Evolutionary conservation across 768 basidiomycete species (phyloP).

Genomic region (Plicaturopsis crispa): DNA sequence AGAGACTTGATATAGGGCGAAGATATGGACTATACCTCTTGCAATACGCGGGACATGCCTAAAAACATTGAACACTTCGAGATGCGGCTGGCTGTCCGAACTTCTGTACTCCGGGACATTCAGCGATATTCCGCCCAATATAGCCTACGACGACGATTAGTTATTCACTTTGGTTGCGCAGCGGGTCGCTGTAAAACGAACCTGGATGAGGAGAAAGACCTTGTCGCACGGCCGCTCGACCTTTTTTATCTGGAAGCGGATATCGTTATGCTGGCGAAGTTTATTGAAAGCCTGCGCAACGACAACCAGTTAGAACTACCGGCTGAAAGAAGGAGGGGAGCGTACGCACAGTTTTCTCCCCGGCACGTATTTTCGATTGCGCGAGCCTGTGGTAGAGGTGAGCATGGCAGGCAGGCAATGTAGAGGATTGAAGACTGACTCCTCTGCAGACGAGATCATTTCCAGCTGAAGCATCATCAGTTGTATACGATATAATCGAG

Average conservation of each 20-base stretch:
- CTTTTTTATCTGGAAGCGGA: constrained; percentile 70
- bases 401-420: too few species aligned
- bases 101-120: constrained; percentile 62
- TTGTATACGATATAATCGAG: not conserved
- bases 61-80: constrained; percentile 67
- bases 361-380: constrained; percentile 60
- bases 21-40: constrained; percentile 44
- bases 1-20: not conserved
- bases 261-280: constrained; percentile 64
- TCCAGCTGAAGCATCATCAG: constrained; percentile 41
- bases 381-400: constrained; percentile 40
- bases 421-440: constrained; percentile 39
- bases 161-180: too few species aligned
- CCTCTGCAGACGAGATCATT: constrained; percentile 54
- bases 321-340: not conserved
- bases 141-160: constrained; percentile 39
- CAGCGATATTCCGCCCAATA: constrained; percentile 65
- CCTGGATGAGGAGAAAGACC: constrained; percentile 75
- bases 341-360: constrained; percentile 60
- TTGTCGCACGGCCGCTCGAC: constrained; percentile 70
- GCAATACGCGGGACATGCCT: constrained; percentile 72
- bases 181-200: too few species aligned
- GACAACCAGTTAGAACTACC: not conserved
- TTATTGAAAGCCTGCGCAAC: constrained; percentile 54
- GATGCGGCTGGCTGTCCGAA: constrained; percentile 59